A percentile compares a stretch with the other conserved stretches of the same genome.
Conservation (phyloP, 73 alveolate species). For the Paramecium primaurelia region DNA sequence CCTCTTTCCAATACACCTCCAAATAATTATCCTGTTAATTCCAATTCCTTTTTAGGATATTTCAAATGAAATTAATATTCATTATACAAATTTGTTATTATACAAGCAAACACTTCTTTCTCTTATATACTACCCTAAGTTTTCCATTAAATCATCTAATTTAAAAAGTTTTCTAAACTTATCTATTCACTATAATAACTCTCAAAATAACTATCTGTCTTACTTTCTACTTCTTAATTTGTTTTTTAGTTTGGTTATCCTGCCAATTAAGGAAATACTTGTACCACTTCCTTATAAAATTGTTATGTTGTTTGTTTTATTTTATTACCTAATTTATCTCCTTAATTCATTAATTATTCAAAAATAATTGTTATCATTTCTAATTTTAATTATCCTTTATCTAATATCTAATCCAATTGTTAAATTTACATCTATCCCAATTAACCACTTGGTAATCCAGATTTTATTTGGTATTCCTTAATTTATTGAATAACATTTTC, state of each 20-base stretch:
- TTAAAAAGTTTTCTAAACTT: slow-evolving; percentile 79
- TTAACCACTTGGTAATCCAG: slow-evolving; percentile 18
- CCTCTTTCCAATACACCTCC: slow-evolving; percentile 74
- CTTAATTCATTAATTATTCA: slow-evolving; percentile 74
- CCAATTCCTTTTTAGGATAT: slow-evolving; percentile 93
- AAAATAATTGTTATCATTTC: slow-evolving; percentile 88
- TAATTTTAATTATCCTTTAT: slow-evolving; percentile 84
- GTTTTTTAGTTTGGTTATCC: slow-evolving; percentile 69
- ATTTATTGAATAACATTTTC: slow-evolving; percentile 81
- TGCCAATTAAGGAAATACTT: slow-evolving; percentile 77
- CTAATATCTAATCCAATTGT: slow-evolving; percentile 76
- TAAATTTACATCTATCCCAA: not conserved
- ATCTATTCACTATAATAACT: slow-evolving; percentile 86
- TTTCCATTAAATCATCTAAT: slow-evolving; percentile 78
- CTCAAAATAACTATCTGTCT: slow-evolving; percentile 92
- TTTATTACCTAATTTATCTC: slow-evolving; percentile 67
- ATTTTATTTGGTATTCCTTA: slow-evolving; percentile 60
- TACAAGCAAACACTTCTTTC: slow-evolving; percentile 96
- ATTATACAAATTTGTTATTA: slow-evolving; percentile 95
- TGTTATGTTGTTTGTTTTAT: slow-evolving; percentile 71
- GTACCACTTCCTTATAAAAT: slow-evolving; percentile 66
- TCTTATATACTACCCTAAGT: slow-evolving; percentile 78
- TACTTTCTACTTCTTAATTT: slow-evolving; percentile 87
- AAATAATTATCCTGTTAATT: slow-evolving; percentile 86
- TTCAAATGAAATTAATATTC: slow-evolving; percentile 94